Evolutionary conservation across 2,329 filamentous ascomycete species (phyloP).

Genomic region (Teratosphaeria pseudoeucalypti): DNA sequence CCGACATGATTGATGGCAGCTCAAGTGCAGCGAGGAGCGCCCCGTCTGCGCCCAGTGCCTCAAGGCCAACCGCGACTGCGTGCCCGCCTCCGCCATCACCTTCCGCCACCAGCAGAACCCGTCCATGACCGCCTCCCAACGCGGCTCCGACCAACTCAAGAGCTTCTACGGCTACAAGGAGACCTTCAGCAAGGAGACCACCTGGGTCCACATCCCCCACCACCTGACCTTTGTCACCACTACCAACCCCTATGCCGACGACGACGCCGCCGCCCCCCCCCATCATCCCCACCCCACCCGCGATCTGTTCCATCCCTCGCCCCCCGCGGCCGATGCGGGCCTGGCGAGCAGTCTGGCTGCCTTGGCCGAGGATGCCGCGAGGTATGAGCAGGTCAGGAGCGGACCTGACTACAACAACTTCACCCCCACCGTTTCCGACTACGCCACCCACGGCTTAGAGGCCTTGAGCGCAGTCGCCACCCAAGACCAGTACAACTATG

Average conservation of each 20-base stretch:
- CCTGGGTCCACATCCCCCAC: conserved; percentile 54
- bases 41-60: conserved; percentile 51
- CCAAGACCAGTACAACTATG: conserved; percentile 29
- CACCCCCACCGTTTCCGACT: conserved; percentile 16
- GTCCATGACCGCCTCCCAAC: conserved; percentile 49
- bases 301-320: neutral
- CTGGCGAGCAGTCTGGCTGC: conserved; percentile 2
- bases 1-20: conserved; percentile 24
- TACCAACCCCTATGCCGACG: conserved; percentile 50
- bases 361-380: conserved; percentile 6
- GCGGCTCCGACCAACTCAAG: conserved; percentile 40
- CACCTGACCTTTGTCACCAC: conserved; percentile 53
- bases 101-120: conserved; percentile 62
- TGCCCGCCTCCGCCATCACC: conserved; percentile 52
- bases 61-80: conserved; percentile 50
- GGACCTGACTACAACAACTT: conserved; percentile 8
- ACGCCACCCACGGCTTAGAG: conserved; percentile 40
- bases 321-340: neutral
- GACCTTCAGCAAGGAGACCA: conserved; percentile 49
- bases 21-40: conserved; percentile 55
- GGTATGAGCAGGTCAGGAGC: neutral
- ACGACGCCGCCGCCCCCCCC: conserved; percentile 7
- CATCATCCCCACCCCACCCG: conserved; percentile 3
- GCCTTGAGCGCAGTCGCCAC: conserved; percentile 44
- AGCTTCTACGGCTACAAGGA: conserved; percentile 58